These are phyloP conservation scores for Antarctomyces pellizariae DNA, from an alignment of 495 filamentous ascomycete genomes.

Conservation along the genomic window DNA sequence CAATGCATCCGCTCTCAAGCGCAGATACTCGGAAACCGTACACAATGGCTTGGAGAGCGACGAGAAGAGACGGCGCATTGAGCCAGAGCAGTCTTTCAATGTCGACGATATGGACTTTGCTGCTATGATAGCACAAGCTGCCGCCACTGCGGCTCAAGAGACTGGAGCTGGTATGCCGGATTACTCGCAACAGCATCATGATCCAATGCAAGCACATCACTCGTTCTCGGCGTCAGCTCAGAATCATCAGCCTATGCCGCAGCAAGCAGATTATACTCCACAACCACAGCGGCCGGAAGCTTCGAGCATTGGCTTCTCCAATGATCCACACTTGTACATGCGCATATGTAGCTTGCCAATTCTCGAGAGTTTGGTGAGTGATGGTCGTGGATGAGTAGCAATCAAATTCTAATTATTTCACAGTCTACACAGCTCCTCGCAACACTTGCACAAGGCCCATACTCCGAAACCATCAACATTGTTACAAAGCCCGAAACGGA, in stretches of 20 bases:
- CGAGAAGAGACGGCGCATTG: conserved; percentile 10
- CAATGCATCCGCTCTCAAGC: conserved; percentile 7
- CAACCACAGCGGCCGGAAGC: not conserved
- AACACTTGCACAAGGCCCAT: conserved; percentile 42
- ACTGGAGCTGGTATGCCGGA: not conserved
- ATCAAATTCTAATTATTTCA: conserved; percentile 3
- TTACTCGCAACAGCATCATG: not conserved
- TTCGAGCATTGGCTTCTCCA: conserved; percentile 1
- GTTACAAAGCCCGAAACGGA: conserved; percentile 52
- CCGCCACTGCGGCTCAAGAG: conserved; percentile 5
- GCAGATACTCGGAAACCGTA: conserved; percentile 2
- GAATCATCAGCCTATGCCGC: not conserved
- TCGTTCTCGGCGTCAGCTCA: too few species aligned
- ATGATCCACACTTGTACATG: conserved; percentile 22
- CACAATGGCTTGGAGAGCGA: conserved; percentile 2
- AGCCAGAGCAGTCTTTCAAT: not conserved
- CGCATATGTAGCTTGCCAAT: conserved; percentile 48
- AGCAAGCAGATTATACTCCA: too few species aligned
- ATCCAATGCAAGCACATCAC: not conserved
- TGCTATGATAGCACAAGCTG: conserved; percentile 6
- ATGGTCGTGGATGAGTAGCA: not conserved
- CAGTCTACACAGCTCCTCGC: conserved; percentile 49
- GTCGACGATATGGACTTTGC: conserved; percentile 5
- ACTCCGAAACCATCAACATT: conserved; percentile 49
- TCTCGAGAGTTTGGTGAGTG: conserved; percentile 42